Evolutionary conservation across 176 grass and related monocot species (phyloP).

Genomic region (Thinopyrum elongatum): DNA sequence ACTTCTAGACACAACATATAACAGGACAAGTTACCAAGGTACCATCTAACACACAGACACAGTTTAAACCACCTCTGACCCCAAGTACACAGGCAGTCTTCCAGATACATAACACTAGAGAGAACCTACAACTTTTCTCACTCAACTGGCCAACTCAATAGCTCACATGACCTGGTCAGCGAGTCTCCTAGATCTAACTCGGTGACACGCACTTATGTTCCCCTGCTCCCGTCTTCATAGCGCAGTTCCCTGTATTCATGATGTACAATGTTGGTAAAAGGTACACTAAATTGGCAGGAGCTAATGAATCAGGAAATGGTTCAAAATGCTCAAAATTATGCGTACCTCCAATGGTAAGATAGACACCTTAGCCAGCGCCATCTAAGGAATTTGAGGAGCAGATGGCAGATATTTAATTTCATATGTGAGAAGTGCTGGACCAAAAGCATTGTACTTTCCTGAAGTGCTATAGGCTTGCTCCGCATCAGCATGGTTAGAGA

Average conservation of each 20-base stretch:
- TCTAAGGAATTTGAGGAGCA: slow-evolving; percentile 28
- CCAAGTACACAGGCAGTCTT: slow-evolving; percentile 32
- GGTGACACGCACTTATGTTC: slow-evolving; percentile 34
- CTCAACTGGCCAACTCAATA: slow-evolving; percentile 31
- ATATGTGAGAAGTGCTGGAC: slow-evolving; percentile 48
- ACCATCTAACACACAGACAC: slow-evolving; percentile 34
- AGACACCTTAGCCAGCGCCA: neutral
- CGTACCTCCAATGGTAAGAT: slow-evolving; percentile 25
- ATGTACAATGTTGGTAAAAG: neutral
- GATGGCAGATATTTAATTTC: slow-evolving; percentile 46
- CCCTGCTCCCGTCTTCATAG: slow-evolving; percentile 37
- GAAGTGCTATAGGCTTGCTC: slow-evolving; percentile 50
- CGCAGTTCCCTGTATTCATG: slow-evolving; percentile 35
- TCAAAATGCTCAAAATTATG: neutral
- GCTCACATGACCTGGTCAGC: slow-evolving; percentile 23
- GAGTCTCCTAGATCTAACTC: slow-evolving; percentile 47
- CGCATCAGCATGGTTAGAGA: slow-evolving; percentile 48
- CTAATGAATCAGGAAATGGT: neutral
- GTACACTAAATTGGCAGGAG: neutral
- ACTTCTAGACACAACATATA: slow-evolving; percentile 28
- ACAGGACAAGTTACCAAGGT: slow-evolving; percentile 24
- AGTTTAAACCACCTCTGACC: slow-evolving; percentile 20
- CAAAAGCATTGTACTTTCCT: slow-evolving; percentile 50
- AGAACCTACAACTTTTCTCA: slow-evolving; percentile 39
- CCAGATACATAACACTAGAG: slow-evolving; percentile 22